Evolutionary conservation across 129 eudicot species (phyloP), one percentile per base, ranked within the genome.

Genomic region (Artemisia tridentata): DNA sequence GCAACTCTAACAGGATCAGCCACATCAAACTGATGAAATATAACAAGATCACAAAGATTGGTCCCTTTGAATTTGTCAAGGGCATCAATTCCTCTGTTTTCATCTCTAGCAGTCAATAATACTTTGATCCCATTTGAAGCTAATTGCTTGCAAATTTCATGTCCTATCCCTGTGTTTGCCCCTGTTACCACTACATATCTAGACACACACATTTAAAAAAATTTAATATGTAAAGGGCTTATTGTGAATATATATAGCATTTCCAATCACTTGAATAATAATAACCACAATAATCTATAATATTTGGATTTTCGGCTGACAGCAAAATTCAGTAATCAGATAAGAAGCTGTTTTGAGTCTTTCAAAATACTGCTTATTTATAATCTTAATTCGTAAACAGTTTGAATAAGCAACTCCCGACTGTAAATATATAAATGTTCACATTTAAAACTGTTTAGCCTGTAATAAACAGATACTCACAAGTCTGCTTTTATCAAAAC

Each of bases 91-190:
- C 96, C 92, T 63, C 65, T 86, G 25, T 77, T 86, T 68, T 84
- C 86, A 65, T 84, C 83, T 81, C 96, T 86, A 65, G 92, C 71
- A 23, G 96, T 89, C 63, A 86, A 68, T 69, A 90, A 79, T 10
- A 90, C 91, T 59, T 55, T 68, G 49, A 82, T 72, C 31, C 91
- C 93, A 17, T 86, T 73, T 8, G 85, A 82, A 75, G 88, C 92
- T 55, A 89, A 59, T 52, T 84, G 86, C 73, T 66, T 80, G 77
- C 90, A 82, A 2, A 84, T 78, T 54, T 81, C 92, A 3, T 80
- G 61, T 47, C 88, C 90, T 51, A 88, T 85, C 23, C 90, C 90
- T 61, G 82, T 87, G 71, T 81, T 87, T 81, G 80, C 82, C 54
- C 89, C 89, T 27, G 88, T 78, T 14, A 88, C 95, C 31, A 83